These are phyloP conservation scores for Pseudocercospora cruenta DNA, from an alignment of 2,329 filamentous ascomycete species.

Conservation along the genomic window DNA sequence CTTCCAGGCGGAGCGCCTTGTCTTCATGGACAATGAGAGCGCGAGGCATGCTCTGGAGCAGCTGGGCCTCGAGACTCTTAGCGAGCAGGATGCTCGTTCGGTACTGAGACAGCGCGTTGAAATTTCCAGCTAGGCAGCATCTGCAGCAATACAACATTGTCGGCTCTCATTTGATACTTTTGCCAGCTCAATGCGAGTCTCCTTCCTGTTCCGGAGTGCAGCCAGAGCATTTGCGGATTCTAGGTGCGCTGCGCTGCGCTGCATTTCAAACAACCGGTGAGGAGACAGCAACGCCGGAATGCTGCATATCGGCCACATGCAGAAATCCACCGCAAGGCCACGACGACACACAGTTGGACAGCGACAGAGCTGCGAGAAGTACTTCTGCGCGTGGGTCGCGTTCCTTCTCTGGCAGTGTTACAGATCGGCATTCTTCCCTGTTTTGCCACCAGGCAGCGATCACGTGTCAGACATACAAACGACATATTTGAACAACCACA, in stretches of 20 bases:
- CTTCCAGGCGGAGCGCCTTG: conserved; percentile 51
- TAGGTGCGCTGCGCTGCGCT: too few relatives aligned
- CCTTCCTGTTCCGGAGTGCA: too few relatives aligned
- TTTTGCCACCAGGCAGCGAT: conserved; percentile 3
- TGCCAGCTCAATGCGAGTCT: too few relatives aligned
- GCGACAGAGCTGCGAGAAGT: background rate
- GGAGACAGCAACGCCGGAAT: too few relatives aligned
- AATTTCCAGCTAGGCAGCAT: conserved; percentile 35
- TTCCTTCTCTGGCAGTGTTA: background rate
- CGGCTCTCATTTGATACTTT: too few relatives aligned
- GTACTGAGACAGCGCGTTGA: conserved; percentile 71
- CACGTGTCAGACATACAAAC: background rate
- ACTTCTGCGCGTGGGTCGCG: background rate
- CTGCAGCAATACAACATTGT: background rate
- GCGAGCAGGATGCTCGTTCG: conserved; percentile 66
- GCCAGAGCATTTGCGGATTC: too few relatives aligned
- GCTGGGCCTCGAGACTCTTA: conserved; percentile 63
- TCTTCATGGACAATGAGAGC: conserved; percentile 52
- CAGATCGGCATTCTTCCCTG: background rate
- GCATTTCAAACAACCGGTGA: too few relatives aligned
- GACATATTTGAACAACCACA: background rate
- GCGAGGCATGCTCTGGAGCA: conserved; percentile 61
- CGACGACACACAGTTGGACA: background rate
- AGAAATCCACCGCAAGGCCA: background rate
- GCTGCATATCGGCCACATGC: background rate